A percentile compares a stretch with the other conserved stretches of the same genome.
These are phyloP conservation scores for Rhizopus microsporus DNA, from an alignment of 371 early-diverging fungal genomes.

Conservation along the genomic window DNA sequence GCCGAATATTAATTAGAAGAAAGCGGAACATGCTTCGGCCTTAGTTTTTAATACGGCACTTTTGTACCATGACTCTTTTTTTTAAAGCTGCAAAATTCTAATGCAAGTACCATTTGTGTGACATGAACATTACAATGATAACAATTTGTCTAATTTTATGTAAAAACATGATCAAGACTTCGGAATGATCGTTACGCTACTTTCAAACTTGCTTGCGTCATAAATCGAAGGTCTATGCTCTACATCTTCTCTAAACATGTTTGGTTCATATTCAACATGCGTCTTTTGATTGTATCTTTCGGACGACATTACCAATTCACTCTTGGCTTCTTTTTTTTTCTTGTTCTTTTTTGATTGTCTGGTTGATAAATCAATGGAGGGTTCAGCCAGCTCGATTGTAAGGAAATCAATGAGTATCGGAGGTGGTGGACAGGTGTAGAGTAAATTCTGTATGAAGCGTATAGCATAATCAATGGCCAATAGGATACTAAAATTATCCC, in stretches of 20 bases:
- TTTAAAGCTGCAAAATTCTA: too few relatives aligned
- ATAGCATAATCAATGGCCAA: neutral
- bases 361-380: neutral
- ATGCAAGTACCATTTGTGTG: too few relatives aligned
- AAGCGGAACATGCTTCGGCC: too few relatives aligned
- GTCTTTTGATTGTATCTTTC: slow-evolving; percentile 2
- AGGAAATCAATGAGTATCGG: neutral
- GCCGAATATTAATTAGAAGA: too few relatives aligned
- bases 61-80: too few relatives aligned
- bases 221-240: neutral
- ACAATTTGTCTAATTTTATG: too few relatives aligned
- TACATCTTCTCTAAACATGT: neutral
- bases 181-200: neutral
- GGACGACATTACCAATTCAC: neutral
- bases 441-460: neutral
- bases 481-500: neutral
- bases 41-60: too few relatives aligned
- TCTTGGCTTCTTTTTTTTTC: too few relatives aligned
- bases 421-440: slow-evolving; percentile 4
- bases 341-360: too few relatives aligned
- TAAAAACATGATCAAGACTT: neutral
- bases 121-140: too few relatives aligned
- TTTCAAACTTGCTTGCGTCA: neutral
- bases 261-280: neutral
- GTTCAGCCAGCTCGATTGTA: neutral